phyloP scores from a whole-genome alignment of 1,284 basidiomycete genomes.

The Austroboletus sp. region DNA sequence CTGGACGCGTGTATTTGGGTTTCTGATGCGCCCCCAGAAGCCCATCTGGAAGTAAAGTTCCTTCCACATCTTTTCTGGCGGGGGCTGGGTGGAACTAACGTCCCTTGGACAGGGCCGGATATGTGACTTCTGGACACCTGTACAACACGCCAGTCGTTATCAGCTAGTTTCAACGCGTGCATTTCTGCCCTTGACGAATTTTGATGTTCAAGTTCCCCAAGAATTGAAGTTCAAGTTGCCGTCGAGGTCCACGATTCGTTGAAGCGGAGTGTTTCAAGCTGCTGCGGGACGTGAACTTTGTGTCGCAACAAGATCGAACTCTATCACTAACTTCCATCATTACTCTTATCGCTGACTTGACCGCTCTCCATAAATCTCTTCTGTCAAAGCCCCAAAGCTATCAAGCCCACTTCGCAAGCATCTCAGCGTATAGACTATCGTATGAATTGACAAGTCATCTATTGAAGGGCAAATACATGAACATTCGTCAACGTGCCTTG shows the following conservation, averaged over 20 bases:
- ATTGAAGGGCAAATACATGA: not conserved
- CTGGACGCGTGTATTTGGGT: not conserved
- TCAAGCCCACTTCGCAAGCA: no score
- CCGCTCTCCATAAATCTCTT: not conserved
- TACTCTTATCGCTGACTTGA: not conserved
- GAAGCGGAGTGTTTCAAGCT: conserved; percentile 11
- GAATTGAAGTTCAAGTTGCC: not conserved
- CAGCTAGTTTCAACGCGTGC: not conserved
- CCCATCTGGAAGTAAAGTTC: no score
- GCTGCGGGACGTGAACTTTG: conserved; percentile 15
- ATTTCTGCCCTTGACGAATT: not conserved
- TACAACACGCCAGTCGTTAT: not conserved
- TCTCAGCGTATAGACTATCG: no score
- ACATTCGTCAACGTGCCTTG: not conserved
- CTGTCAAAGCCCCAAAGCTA: no score
- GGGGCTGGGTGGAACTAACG: no score
- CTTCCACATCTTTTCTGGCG: no score
- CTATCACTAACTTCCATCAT: no score
- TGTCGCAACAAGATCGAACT: not conserved
- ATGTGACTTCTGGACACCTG: not conserved
- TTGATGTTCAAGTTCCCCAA: not conserved
- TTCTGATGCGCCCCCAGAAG: conserved; percentile 2
- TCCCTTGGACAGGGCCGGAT: not conserved
- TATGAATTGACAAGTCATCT: not conserved
- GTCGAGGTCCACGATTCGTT: not conserved